phyloP scores from a whole-genome alignment of 2,329 filamentous ascomycete species.

The Alternaria rosae region DNA sequence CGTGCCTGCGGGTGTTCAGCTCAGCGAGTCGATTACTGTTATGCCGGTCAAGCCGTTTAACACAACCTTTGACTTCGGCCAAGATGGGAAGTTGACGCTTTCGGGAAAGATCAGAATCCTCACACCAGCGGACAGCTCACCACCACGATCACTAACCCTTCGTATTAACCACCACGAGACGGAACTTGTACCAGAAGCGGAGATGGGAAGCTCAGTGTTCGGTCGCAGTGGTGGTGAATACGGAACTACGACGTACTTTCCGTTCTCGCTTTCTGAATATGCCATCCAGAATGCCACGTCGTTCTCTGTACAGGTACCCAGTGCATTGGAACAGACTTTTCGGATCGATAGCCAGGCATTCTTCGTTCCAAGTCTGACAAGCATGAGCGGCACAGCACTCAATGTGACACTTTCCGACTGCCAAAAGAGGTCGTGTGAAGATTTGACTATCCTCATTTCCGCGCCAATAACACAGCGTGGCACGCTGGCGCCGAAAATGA shows the following conservation, averaged over 20 bases:
- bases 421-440: not conserved
- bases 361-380: not conserved
- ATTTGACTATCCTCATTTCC: not conserved
- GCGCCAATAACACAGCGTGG: not conserved
- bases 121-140: not conserved
- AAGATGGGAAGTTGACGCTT: not conserved
- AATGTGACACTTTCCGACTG: not conserved
- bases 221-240: not conserved
- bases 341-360: not conserved
- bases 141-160: not conserved
- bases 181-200: not conserved
- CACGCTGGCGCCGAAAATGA: slow-evolving; percentile 1
- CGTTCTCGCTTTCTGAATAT: not conserved
- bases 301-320: not conserved
- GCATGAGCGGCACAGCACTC: not conserved
- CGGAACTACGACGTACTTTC: slow-evolving; percentile 2
- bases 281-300: not conserved
- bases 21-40: not conserved
- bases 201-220: not conserved
- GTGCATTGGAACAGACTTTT: not conserved
- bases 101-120: slow-evolving; percentile 5
- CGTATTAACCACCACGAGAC: not conserved
- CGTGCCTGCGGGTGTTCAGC: slow-evolving; percentile 6
- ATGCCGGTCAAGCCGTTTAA: slow-evolving; percentile 2
- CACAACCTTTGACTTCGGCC: not conserved